Conservation (phyloP, 2,329 filamentous ascomycete genomes). For the Fusarium sulawesiense region DNA sequence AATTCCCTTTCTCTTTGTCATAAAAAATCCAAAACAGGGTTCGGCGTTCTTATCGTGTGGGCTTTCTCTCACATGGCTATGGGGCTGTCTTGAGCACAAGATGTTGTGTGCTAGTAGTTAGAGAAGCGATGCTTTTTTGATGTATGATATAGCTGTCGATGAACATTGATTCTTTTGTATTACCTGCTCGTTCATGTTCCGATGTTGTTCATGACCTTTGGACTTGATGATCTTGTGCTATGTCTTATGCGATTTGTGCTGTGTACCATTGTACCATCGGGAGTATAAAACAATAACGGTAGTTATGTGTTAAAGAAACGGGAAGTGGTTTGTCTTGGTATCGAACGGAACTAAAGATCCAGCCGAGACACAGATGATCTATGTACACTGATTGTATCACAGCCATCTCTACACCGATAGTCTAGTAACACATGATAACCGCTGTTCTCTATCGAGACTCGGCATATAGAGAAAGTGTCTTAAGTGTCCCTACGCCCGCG, state of each 20-base stretch:
- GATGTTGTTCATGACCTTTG: background rate
- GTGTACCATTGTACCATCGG: background rate
- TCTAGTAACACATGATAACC: background rate
- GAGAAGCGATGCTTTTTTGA: conserved; percentile 12
- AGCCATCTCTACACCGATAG: background rate
- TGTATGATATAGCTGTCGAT: conserved; percentile 36
- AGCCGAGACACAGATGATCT: background rate
- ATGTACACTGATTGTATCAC: background rate
- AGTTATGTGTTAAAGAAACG: background rate
- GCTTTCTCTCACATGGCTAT: conserved; percentile 9
- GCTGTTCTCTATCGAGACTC: background rate
- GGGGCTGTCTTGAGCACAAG: conserved; percentile 7
- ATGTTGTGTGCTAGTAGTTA: conserved; percentile 14
- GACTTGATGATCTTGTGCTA: background rate
- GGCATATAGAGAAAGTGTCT: background rate
- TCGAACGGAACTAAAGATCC: background rate
- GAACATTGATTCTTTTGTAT: conserved; percentile 20
- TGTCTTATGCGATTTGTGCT: background rate
- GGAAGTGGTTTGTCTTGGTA: background rate
- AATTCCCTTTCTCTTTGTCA: conserved; percentile 15
- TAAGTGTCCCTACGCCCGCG: background rate
- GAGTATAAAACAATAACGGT: background rate
- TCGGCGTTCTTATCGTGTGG: conserved; percentile 37
- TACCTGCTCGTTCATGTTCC: background rate
- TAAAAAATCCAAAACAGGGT: conserved; percentile 28